Conservation (phyloP, 192 early-diverging fungal species). For the Chytriomyces hyalinus region DNA sequence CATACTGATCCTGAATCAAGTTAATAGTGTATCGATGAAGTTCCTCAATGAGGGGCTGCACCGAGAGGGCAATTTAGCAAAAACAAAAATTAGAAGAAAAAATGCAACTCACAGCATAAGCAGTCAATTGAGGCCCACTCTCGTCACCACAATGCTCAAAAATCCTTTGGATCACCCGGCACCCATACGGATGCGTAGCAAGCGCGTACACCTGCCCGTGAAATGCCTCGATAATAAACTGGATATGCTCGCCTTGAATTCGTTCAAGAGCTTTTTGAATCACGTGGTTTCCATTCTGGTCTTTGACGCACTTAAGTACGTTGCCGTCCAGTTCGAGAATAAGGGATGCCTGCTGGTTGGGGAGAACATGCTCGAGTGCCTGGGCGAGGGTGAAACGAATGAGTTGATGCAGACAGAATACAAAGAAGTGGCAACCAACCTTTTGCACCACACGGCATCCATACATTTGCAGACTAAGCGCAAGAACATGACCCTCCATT, state of each 20-base stretch:
- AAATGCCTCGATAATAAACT: constrained; percentile 97
- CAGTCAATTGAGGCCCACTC: constrained; percentile 35
- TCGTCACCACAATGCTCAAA: constrained; percentile 97
- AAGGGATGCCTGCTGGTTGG: constrained; percentile 88
- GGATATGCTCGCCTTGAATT: constrained; percentile 88
- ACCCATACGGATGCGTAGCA: constrained; percentile 98
- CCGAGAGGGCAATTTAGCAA: constrained; percentile 26
- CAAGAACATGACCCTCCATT: constrained; percentile 95
- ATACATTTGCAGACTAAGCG: constrained; percentile 98
- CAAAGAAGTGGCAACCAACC: constrained; percentile 34
- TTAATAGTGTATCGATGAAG: constrained; percentile 89
- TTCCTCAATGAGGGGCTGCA: constrained; percentile 86
- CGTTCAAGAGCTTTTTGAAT: constrained; percentile 99
- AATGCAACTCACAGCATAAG: constrained; percentile 14
- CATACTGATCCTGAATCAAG: constrained; percentile 98
- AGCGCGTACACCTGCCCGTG: constrained; percentile 94
- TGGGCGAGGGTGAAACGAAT: constrained; percentile 9
- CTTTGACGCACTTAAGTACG: constrained; percentile 98
- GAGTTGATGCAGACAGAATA: no score
- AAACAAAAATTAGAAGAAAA: no score
- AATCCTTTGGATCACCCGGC: constrained; percentile 98
- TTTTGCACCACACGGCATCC: constrained; percentile 99
- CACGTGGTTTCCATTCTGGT: constrained; percentile 99
- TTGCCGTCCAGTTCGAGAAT: constrained; percentile 93
- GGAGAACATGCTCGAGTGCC: constrained; percentile 90